phyloP scores from a whole-genome alignment of 345 rosid species.

The Hibiscus mutabilis region DNA sequence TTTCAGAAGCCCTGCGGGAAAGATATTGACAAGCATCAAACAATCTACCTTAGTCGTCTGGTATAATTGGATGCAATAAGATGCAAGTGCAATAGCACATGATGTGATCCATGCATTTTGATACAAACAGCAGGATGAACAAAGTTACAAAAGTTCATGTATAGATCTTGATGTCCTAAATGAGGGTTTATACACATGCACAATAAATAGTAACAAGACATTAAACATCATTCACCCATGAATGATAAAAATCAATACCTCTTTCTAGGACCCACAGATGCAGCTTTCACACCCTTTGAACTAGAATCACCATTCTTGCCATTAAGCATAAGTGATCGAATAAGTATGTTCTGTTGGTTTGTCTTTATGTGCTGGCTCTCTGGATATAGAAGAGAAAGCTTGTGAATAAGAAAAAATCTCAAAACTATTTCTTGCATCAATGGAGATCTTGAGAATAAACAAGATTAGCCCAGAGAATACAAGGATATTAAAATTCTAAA shows the following conservation, averaged over 20 bases:
- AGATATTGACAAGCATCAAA: constrained; percentile 2
- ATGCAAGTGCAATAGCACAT: not conserved
- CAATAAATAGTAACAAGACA: not conserved
- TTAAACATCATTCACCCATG: constrained; percentile 7
- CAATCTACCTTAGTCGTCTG: not conserved
- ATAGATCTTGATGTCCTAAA: not conserved
- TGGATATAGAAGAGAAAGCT: constrained; percentile 25
- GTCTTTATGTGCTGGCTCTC: constrained; percentile 78
- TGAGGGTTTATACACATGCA: not conserved
- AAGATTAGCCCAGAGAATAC: not conserved
- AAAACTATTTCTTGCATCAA: not conserved
- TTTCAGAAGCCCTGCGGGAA: constrained; percentile 51
- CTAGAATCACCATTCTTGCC: constrained; percentile 59
- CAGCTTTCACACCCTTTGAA: constrained; percentile 46
- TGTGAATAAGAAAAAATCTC: constrained; percentile 5
- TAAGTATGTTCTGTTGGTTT: constrained; percentile 80
- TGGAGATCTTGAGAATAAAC: not conserved
- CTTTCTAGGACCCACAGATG: constrained; percentile 63
- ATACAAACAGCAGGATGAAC: not conserved
- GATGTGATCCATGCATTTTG: not conserved
- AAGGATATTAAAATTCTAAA: not conserved
- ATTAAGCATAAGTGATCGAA: constrained; percentile 73
- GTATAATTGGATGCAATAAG: not conserved
- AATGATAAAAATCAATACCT: constrained; percentile 35
- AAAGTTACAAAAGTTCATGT: not conserved